Evolutionary conservation across 129 eudicot genomes (phyloP).

Genomic region (Rutidosis leptorrhynchoides): DNA sequence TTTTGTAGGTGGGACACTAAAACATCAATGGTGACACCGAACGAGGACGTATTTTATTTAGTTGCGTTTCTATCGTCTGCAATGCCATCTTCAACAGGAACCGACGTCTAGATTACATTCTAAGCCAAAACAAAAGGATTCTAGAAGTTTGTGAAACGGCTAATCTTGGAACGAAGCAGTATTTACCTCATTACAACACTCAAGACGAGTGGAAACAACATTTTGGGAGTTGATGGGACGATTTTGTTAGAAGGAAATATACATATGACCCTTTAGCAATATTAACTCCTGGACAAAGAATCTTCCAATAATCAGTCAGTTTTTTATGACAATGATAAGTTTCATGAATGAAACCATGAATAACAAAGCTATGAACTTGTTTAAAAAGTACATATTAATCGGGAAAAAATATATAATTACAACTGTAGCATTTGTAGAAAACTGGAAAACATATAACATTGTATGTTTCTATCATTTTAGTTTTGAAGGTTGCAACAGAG

Average conservation of each 20-base stretch:
- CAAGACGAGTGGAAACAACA: conserved; percentile 79
- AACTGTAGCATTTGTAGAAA: conserved; percentile 10
- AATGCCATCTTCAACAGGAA: conserved; percentile 68
- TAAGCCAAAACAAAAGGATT: conserved; percentile 61
- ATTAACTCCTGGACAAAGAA: conserved; percentile 91
- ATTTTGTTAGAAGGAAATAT: conserved; percentile 54
- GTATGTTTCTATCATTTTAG: not conserved
- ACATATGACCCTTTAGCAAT: conserved; percentile 82
- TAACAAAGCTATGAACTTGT: conserved; percentile 4
- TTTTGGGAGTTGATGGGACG: conserved; percentile 76
- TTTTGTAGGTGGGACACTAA: conserved; percentile 66
- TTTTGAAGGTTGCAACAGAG: too few species aligned
- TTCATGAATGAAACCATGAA: conserved; percentile 8
- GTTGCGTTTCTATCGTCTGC: conserved; percentile 85
- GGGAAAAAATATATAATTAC: conserved; percentile 5
- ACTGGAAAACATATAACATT: conserved; percentile 1
- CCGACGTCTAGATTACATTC: conserved; percentile 59
- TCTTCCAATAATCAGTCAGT: conserved; percentile 50
- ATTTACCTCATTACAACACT: conserved; percentile 73
- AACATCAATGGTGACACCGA: conserved; percentile 82
- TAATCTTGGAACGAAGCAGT: conserved; percentile 68
- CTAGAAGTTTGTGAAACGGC: conserved; percentile 49
- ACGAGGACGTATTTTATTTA: conserved; percentile 72
- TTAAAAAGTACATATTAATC: conserved; percentile 27
- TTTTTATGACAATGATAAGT: conserved; percentile 25